phyloP scores from a whole-genome alignment of 306 rosid genomes.

The Rosa chinensis region DNA sequence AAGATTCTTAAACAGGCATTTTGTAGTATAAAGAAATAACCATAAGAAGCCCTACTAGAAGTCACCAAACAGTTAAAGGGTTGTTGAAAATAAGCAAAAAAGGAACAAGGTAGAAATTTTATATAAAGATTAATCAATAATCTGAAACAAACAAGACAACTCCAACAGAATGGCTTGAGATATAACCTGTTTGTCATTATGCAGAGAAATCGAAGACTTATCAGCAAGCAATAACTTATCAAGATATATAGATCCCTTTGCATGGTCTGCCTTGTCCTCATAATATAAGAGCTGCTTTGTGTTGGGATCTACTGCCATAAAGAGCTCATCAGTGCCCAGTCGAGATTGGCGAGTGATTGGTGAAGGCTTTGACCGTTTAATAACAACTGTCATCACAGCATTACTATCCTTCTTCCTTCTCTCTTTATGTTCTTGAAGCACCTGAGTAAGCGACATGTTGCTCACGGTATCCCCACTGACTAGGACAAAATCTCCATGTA shows the following conservation, averaged over 20 bases:
- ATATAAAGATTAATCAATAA: slow-evolving; percentile 8
- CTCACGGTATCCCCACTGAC: slow-evolving; percentile 96
- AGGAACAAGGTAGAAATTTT: background rate
- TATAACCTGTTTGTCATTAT: slow-evolving; percentile 84
- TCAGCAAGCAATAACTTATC: slow-evolving; percentile 74
- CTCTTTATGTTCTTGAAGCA: slow-evolving; percentile 85
- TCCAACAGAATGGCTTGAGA: slow-evolving; percentile 16
- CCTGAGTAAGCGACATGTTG: slow-evolving; percentile 95
- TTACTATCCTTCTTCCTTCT: slow-evolving; percentile 88
- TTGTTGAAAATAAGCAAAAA: background rate
- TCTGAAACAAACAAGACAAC: slow-evolving; percentile 31
- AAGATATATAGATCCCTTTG: slow-evolving; percentile 63
- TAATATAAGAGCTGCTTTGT: slow-evolving; percentile 86
- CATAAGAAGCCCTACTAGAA: background rate
- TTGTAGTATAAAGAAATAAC: background rate
- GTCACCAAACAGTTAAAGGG: background rate
- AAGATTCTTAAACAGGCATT: background rate
- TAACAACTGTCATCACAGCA: slow-evolving; percentile 96
- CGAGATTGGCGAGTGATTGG: slow-evolving; percentile 82
- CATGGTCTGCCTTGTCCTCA: slow-evolving; percentile 76
- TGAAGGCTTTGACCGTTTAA: slow-evolving; percentile 83
- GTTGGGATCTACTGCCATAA: slow-evolving; percentile 84
- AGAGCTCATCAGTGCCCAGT: slow-evolving; percentile 93
- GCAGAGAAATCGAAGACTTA: slow-evolving; percentile 75
- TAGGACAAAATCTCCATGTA: slow-evolving; percentile 94